Conservation (phyloP, 2,329 filamentous ascomycete genomes). For the Fusarium aywerte region DNA sequence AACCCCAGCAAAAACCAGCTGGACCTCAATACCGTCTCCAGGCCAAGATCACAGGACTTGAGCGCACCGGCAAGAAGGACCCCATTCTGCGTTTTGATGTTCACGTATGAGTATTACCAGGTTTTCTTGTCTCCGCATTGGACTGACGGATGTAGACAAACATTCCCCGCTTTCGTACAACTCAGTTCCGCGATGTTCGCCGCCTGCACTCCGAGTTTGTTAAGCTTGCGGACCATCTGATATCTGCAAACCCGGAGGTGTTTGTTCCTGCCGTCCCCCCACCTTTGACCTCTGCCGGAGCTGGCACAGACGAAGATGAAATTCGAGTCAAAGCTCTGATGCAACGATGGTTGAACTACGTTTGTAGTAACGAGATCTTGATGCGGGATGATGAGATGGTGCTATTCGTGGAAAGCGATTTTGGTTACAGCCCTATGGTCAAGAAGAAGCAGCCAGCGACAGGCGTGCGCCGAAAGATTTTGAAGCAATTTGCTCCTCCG, state of each 20-base stretch:
- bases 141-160: slow-evolving; percentile 76
- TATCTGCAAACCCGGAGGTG: slow-evolving; percentile 96
- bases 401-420: slow-evolving; percentile 98
- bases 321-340: slow-evolving; percentile 85
- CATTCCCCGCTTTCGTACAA: slow-evolving; percentile 96
- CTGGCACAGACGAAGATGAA: slow-evolving; percentile 96
- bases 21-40: slow-evolving; percentile 85
- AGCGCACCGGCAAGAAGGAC: slow-evolving; percentile 94
- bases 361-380: slow-evolving; percentile 90
- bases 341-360: slow-evolving; percentile 94
- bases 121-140: neutral
- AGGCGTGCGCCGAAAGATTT: slow-evolving; percentile 90
- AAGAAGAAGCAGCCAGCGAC: slow-evolving; percentile 97
- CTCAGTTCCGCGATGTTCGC: slow-evolving; percentile 96
- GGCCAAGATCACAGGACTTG: slow-evolving; percentile 92
- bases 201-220: slow-evolving; percentile 95
- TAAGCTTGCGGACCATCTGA: slow-evolving; percentile 94
- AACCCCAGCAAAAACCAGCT: slow-evolving; percentile 66
- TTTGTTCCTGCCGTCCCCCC: slow-evolving; percentile 94
- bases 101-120: slow-evolving; percentile 70
- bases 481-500: slow-evolving; percentile 98
- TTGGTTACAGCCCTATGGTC: slow-evolving; percentile 95
- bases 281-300: slow-evolving; percentile 92
- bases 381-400: slow-evolving; percentile 98
- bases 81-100: slow-evolving; percentile 95